Percentiles rank a stretch among this genome's conserved stretches.
These are phyloP conservation scores for Exobasidium cylindrosporum DNA, from an alignment of 1,284 basidiomycete genomes.

Conservation along the genomic window DNA sequence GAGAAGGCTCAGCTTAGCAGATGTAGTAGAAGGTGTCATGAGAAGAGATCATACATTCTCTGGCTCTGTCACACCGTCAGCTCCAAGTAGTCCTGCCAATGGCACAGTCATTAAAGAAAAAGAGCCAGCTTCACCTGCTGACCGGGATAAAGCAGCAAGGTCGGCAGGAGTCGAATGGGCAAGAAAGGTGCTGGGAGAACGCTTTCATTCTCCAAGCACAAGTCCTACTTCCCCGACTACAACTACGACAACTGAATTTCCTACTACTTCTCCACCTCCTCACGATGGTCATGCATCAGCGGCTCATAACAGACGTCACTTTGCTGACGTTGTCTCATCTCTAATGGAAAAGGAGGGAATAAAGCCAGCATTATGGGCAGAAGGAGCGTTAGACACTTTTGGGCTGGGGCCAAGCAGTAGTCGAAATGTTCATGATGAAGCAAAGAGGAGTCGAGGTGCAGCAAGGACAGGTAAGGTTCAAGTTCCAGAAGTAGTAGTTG, in stretches of 20 bases:
- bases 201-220: conserved; percentile 18
- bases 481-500: conserved; percentile 36
- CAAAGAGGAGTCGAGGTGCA: conserved; percentile 31
- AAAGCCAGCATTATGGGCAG: conserved; percentile 44
- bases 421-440: conserved; percentile 43
- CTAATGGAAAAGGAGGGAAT: conserved; percentile 48
- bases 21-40: conserved; percentile 33
- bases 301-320: conserved; percentile 24
- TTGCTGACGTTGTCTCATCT: conserved; percentile 45
- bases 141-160: conserved; percentile 32
- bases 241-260: background rate
- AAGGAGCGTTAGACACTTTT: conserved; percentile 46
- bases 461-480: conserved; percentile 16
- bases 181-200: conserved; percentile 43
- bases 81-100: background rate
- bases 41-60: background rate
- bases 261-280: background rate
- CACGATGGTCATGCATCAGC: background rate
- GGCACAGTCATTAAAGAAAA: background rate
- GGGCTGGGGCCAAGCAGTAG: conserved; percentile 41
- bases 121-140: conserved; percentile 4
- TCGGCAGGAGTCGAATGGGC: conserved; percentile 46
- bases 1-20: conserved; percentile 35
- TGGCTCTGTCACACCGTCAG: background rate
- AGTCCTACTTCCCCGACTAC: background rate